Conservation (phyloP, 495 filamentous ascomycete species). For the Pyrenopolyporus hunteri region DNA sequence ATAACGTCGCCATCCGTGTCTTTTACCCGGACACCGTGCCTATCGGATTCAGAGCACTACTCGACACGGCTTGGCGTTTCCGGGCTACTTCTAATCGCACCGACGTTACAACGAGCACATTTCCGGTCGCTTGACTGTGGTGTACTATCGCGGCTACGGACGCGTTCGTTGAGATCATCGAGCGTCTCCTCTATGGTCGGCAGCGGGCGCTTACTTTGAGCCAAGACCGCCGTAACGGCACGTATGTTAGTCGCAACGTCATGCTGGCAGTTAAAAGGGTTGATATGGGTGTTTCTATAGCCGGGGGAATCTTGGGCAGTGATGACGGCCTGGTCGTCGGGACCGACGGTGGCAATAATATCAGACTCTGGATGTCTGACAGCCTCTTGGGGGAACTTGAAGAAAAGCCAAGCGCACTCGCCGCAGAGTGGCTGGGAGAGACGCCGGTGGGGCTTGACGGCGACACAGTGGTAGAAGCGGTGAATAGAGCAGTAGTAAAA, state of each 20-base stretch:
- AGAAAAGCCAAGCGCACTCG: conserved; percentile 37
- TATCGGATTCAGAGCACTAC: conserved; percentile 22
- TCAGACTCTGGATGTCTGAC: conserved; percentile 21
- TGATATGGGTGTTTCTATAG: not conserved
- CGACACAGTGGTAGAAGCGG: conserved; percentile 29
- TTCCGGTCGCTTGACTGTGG: not conserved
- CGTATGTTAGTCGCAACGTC: not conserved
- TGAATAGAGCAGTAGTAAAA: conserved; percentile 37
- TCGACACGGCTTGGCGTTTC: not conserved
- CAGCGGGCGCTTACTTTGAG: not conserved
- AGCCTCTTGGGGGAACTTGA: conserved; percentile 26
- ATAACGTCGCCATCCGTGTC: conserved; percentile 25
- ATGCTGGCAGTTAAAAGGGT: not conserved
- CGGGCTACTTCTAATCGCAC: not conserved
- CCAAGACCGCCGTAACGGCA: not conserved
- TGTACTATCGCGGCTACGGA: not conserved
- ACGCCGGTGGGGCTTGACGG: conserved; percentile 16
- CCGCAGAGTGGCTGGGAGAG: conserved; percentile 28
- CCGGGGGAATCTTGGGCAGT: not conserved
- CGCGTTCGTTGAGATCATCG: conserved; percentile 1
- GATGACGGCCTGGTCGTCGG: not conserved
- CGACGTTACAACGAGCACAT: not conserved
- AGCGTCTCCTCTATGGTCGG: conserved; percentile 13
- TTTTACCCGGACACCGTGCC: not conserved
- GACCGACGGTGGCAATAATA: conserved; percentile 5